These are phyloP conservation scores for Adansonia rubrostipa DNA, from an alignment of 441 rosid genomes.

Conservation along the genomic window DNA sequence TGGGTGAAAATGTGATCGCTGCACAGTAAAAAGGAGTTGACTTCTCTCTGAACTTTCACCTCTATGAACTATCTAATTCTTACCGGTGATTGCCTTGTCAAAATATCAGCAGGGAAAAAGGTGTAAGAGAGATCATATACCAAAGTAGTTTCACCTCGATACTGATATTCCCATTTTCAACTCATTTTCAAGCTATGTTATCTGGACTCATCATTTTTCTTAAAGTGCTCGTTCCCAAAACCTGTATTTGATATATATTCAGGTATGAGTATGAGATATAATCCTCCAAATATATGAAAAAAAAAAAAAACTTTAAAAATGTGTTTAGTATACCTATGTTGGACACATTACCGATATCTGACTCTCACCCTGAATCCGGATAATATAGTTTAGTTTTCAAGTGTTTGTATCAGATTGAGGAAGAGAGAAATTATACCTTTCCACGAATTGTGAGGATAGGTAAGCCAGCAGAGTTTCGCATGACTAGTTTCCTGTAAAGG, in stretches of 20 bases:
- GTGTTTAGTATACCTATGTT: too few species aligned
- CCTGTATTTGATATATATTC: neutral
- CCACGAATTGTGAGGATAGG: conserved; percentile 60
- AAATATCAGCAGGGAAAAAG: neutral
- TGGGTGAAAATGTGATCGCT: conserved; percentile 54
- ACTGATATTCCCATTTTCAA: neutral
- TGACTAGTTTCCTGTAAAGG: conserved; percentile 47
- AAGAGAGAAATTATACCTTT: conserved; percentile 46
- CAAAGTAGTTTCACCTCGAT: neutral
- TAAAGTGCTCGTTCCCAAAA: neutral
- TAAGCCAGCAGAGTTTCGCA: conserved; percentile 69
- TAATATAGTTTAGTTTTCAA: neutral
- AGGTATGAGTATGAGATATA: too few species aligned
- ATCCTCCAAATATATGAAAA: too few species aligned
- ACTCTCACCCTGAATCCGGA: neutral
- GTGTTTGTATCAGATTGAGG: neutral
- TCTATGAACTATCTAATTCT: conserved; percentile 63
- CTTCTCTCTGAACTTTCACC: conserved; percentile 49
- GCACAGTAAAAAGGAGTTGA: conserved; percentile 46
- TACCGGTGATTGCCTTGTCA: conserved; percentile 19
- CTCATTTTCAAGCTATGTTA: neutral
- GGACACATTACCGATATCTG: neutral
- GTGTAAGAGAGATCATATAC: neutral
- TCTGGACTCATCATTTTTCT: neutral
- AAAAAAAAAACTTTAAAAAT: too few species aligned